phyloP scores from a whole-genome alignment of 2,329 filamentous ascomycete species.

The Trichocomaceae sp. region DNA sequence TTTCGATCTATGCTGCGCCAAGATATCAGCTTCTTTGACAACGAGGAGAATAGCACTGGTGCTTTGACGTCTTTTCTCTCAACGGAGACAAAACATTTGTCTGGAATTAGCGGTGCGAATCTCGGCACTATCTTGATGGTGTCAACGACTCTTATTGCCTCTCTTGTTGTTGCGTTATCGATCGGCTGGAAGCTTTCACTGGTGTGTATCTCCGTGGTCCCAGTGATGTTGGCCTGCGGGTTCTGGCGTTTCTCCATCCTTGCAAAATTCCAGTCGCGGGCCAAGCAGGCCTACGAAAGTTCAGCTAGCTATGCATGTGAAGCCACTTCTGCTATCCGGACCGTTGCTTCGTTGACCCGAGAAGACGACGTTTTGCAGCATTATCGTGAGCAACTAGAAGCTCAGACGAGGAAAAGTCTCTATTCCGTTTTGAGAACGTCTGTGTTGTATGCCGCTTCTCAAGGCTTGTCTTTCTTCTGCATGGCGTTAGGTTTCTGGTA shows the following conservation, averaged over 20 bases:
- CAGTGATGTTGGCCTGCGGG: slow-evolving; percentile 70
- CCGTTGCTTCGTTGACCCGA: slow-evolving; percentile 82
- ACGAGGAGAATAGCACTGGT: slow-evolving; percentile 80
- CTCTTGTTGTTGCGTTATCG: slow-evolving; percentile 62
- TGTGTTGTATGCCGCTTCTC: slow-evolving; percentile 71
- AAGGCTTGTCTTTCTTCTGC: slow-evolving; percentile 75
- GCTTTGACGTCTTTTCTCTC: slow-evolving; percentile 83
- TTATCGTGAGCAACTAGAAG: slow-evolving; percentile 62
- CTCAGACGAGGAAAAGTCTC: slow-evolving; percentile 62
- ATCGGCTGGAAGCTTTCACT: slow-evolving; percentile 85
- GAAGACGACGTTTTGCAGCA: slow-evolving; percentile 70
- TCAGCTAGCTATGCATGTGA: slow-evolving; percentile 88
- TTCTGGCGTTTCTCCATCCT: slow-evolving; percentile 84
- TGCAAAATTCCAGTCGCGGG: slow-evolving; percentile 68
- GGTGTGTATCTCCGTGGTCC: slow-evolving; percentile 72
- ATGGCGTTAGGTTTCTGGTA: slow-evolving; percentile 92
- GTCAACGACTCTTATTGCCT: slow-evolving; percentile 67
- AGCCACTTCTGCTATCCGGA: slow-evolving; percentile 87
- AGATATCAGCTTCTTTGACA: slow-evolving; percentile 87
- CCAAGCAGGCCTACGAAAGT: slow-evolving; percentile 70
- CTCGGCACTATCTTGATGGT: slow-evolving; percentile 81
- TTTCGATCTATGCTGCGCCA: slow-evolving; percentile 87
- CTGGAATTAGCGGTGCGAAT: slow-evolving; percentile 79
- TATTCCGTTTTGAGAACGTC: slow-evolving; percentile 71
- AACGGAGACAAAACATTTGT: slow-evolving; percentile 81